Percentiles rank a stretch among this genome's conserved stretches.
Conservation (phyloP, 495 filamentous ascomycete species). For the Aspergillus olivimuriae region DNA sequence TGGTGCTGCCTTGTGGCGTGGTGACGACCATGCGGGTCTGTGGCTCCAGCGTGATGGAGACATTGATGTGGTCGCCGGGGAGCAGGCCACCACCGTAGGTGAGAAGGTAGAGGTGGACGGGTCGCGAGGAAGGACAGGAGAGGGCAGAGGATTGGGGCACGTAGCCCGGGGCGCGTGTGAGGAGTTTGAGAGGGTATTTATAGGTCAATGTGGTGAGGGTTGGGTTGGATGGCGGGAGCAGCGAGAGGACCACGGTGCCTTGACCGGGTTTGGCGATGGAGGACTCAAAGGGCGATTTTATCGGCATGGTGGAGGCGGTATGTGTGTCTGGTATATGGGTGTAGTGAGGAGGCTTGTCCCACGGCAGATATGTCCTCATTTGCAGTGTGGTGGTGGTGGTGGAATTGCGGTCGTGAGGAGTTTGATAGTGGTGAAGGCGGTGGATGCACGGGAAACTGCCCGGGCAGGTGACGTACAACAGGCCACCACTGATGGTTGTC, state of each 20-base stretch:
- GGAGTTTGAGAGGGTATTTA: conserved; percentile 91
- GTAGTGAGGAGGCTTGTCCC: no score
- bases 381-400: no score
- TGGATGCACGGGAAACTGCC: no score
- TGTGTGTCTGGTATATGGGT: background rate
- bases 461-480: no score
- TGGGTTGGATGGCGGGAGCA: conserved; percentile 65
- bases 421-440: no score
- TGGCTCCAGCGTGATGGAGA: conserved; percentile 58
- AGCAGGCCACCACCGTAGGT: conserved; percentile 94
- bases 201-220: conserved; percentile 71
- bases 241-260: conserved; percentile 65
- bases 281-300: conserved; percentile 58
- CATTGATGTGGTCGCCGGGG: conserved; percentile 71
- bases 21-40: conserved; percentile 70
- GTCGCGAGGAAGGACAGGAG: conserved; percentile 22
- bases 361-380: no score
- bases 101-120: conserved; percentile 73
- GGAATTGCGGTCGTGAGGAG: no score
- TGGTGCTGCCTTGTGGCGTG: conserved; percentile 87
- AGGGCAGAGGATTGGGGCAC: conserved; percentile 24
- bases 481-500: background rate
- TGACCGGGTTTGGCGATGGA: conserved; percentile 68
- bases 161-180: conserved; percentile 54
- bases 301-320: conserved; percentile 26